These are phyloP conservation scores for Jackrogersella multiformis DNA, from an alignment of 495 filamentous ascomycete genomes.

Conservation along the genomic window DNA sequence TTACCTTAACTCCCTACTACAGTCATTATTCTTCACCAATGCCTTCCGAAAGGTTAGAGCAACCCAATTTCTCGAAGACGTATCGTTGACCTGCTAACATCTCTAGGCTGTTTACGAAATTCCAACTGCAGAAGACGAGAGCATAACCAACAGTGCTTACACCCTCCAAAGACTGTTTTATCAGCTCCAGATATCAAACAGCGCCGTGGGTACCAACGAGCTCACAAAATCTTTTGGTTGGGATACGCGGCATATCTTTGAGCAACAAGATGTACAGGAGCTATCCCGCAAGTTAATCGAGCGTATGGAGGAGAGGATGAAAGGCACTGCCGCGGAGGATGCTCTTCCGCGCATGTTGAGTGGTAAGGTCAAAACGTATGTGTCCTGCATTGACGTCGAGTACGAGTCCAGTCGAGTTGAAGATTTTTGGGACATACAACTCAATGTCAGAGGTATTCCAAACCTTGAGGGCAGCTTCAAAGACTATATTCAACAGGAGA, in stretches of 20 bases:
- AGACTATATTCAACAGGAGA: constrained; percentile 96
- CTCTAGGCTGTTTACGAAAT: constrained; percentile 93
- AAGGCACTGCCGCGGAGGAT: constrained; percentile 94
- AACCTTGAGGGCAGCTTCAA: constrained; percentile 93
- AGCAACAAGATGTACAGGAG: constrained; percentile 99
- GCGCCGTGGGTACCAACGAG: constrained; percentile 88
- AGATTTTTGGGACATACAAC: constrained; percentile 98
- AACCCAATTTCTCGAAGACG: background rate
- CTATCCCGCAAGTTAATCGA: constrained; percentile 97
- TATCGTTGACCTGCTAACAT: constrained; percentile 15
- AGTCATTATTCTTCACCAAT: constrained; percentile 97
- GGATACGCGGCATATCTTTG: constrained; percentile 98
- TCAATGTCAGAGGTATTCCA: constrained; percentile 94
- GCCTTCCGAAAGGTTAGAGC: constrained; percentile 85
- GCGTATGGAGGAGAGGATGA: constrained; percentile 95
- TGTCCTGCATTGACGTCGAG: constrained; percentile 97
- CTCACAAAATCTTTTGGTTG: constrained; percentile 96
- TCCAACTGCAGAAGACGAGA: constrained; percentile 85
- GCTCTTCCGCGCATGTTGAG: constrained; percentile 89
- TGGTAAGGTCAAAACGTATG: constrained; percentile 97
- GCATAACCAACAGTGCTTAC: constrained; percentile 87
- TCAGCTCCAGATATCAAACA: constrained; percentile 82
- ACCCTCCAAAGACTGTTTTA: constrained; percentile 95
- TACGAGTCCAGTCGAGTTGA: constrained; percentile 95
- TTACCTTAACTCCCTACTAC: constrained; percentile 96